phyloP scores from a whole-genome alignment of 2,329 filamentous ascomycete genomes.

The Aspergillus puulaauensis region DNA sequence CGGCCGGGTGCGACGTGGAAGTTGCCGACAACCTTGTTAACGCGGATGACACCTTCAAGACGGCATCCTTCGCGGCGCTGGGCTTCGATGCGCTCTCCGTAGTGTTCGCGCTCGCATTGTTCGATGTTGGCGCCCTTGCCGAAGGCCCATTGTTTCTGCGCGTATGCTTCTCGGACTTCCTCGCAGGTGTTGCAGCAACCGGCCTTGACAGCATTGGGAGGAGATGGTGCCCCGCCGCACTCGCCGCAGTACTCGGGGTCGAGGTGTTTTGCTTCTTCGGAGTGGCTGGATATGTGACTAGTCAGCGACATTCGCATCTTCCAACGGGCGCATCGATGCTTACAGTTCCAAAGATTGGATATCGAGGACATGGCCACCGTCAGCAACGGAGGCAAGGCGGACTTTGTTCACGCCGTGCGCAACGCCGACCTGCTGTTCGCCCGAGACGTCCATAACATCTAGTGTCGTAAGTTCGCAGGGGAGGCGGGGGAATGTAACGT shows the following conservation, averaged over 20 bases:
- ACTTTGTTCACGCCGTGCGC: constrained; percentile 92
- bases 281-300: constrained; percentile 52
- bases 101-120: constrained; percentile 94
- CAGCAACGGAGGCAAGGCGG: constrained; percentile 67
- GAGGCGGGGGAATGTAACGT: constrained; percentile 90
- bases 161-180: constrained; percentile 94
- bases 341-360: constrained; percentile 66
- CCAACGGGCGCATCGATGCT: constrained; percentile 25
- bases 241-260: constrained; percentile 89
- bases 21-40: constrained; percentile 98
- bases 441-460: constrained; percentile 98
- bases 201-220: constrained; percentile 68
- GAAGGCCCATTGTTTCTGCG: constrained; percentile 86
- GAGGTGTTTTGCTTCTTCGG: constrained; percentile 71
- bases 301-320: not conserved
- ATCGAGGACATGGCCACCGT: constrained; percentile 77
- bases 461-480: constrained; percentile 94
- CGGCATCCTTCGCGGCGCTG: constrained; percentile 92
- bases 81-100: constrained; percentile 80
- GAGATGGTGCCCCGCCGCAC: constrained; percentile 87
- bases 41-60: constrained; percentile 84
- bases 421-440: constrained; percentile 92
- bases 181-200: constrained; percentile 97
- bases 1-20: constrained; percentile 97
- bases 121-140: constrained; percentile 88